Conservation (phyloP, 371 early-diverging fungal species). For the Saksenaea vasiformis region DNA sequence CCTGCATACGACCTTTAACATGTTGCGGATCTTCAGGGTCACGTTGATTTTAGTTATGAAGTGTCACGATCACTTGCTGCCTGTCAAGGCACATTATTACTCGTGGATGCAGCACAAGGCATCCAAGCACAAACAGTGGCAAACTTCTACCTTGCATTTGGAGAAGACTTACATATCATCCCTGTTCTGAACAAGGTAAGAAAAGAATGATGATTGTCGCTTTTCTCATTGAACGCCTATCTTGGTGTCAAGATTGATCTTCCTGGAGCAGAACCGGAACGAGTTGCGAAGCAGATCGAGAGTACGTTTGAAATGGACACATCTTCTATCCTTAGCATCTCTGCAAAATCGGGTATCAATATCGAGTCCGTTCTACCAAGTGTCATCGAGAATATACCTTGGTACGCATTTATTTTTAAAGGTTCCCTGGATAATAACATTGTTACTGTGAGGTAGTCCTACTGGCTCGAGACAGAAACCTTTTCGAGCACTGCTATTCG, state of each 20-base stretch:
- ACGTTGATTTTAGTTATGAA: conserved; percentile 87
- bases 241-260: conserved; percentile 71
- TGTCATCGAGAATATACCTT: conserved; percentile 82
- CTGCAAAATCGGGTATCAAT: conserved; percentile 89
- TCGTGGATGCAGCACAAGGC: conserved; percentile 91
- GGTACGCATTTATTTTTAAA: conserved; percentile 33
- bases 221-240: not conserved
- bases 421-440: not conserved
- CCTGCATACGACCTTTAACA: not conserved
- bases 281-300: conserved; percentile 78
- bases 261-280: conserved; percentile 85
- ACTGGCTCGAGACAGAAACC: conserved; percentile 62
- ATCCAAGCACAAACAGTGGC: conserved; percentile 96
- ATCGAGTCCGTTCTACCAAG: conserved; percentile 73
- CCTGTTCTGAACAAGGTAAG: conserved; percentile 92
- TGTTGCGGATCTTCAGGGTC: conserved; percentile 48
- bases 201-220: not conserved
- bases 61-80: conserved; percentile 91
- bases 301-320: conserved; percentile 86
- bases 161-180: conserved; percentile 81
- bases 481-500: conserved; percentile 88
- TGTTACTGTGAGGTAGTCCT: conserved; percentile 41
- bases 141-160: conserved; percentile 93
- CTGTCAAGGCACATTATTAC: conserved; percentile 88
- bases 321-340: conserved; percentile 61